Conservation (phyloP, 169 alveolate species). For the Eimeria mitis region DNA sequence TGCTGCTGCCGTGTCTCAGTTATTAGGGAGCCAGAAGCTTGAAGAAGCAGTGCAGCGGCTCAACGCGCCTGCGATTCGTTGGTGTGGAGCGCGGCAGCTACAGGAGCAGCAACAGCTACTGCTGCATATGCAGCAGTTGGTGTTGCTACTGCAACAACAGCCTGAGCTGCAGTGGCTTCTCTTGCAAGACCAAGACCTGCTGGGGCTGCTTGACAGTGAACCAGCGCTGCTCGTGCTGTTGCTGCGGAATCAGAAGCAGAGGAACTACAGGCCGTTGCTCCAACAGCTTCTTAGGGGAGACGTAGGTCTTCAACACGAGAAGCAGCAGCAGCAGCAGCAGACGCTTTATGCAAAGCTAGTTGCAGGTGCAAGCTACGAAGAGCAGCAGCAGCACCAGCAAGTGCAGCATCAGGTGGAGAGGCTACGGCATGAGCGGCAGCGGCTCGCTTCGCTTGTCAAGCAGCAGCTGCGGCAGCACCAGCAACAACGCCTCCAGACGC, state of each 20-base stretch:
- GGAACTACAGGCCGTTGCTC: not conserved
- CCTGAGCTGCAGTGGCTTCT: constrained; percentile 30
- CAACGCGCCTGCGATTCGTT: constrained; percentile 18
- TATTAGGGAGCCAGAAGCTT: constrained; percentile 2
- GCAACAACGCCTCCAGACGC: constrained; percentile 12
- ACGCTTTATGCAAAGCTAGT: constrained; percentile 13
- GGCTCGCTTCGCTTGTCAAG: constrained; percentile 12
- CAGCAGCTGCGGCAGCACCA: constrained; percentile 46
- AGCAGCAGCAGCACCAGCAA: constrained; percentile 29
- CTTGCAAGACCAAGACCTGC: constrained; percentile 6
- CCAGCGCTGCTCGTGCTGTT: constrained; percentile 29
- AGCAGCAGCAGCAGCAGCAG: constrained; percentile 44
- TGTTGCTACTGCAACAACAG: constrained; percentile 43
- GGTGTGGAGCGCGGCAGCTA: constrained; percentile 33
- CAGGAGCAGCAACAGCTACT: constrained; percentile 46
- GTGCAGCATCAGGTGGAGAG: constrained; percentile 2
- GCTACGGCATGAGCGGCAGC: constrained; percentile 19
- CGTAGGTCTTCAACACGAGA: not conserved
- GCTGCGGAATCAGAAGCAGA: constrained; percentile 46
- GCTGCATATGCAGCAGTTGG: constrained; percentile 25
- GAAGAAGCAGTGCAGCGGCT: constrained; percentile 29
- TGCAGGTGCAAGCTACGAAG: not conserved
- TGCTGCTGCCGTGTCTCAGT: constrained; percentile 37
- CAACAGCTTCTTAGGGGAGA: not conserved
- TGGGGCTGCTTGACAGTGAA: constrained; percentile 37